Conservation (phyloP, 2,329 filamentous ascomycete species). For the Diaporthe sp. region DNA sequence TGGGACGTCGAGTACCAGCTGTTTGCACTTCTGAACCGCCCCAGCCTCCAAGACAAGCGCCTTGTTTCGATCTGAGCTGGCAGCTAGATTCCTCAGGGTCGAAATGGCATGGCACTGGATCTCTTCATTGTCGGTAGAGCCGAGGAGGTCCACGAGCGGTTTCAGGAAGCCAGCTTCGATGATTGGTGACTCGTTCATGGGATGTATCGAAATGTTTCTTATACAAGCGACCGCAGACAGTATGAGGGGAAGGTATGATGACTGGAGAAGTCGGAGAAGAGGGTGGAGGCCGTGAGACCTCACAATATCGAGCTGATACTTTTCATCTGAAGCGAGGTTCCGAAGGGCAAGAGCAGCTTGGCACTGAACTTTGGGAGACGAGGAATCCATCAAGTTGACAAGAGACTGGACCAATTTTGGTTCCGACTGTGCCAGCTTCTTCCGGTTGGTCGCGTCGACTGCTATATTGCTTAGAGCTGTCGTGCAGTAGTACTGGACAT, state of each 20-base stretch:
- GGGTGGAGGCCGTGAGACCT: conserved; percentile 87
- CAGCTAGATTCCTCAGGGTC: conserved; percentile 93
- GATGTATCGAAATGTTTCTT: conserved; percentile 98
- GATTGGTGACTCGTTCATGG: conserved; percentile 96
- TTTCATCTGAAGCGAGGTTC: conserved; percentile 97
- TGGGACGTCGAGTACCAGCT: conserved; percentile 92
- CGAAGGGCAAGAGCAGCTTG: conserved; percentile 94
- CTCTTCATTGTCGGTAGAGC: conserved; percentile 97
- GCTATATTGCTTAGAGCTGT: conserved; percentile 99
- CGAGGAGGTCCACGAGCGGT: conserved; percentile 91
- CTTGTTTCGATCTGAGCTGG: conserved; percentile 98
- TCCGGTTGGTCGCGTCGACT: conserved; percentile 90
- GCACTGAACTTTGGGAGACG: conserved; percentile 97
- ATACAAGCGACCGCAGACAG: conserved; percentile 98
- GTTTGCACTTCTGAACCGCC: conserved; percentile 98
- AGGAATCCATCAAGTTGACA: conserved; percentile 97
- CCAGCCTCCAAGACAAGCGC: conserved; percentile 96
- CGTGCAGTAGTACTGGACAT: conserved; percentile 99
- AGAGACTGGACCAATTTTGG: conserved; percentile 92
- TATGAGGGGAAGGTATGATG: conserved; percentile 94
- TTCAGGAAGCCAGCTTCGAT: conserved; percentile 97
- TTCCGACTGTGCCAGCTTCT: conserved; percentile 91
- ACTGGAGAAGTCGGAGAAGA: conserved; percentile 90
- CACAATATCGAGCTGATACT: conserved; percentile 98
- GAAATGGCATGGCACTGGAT: conserved; percentile 99